Conservation (phyloP, 768 basidiomycete genomes). For the Cystoderma amianthinum region DNA sequence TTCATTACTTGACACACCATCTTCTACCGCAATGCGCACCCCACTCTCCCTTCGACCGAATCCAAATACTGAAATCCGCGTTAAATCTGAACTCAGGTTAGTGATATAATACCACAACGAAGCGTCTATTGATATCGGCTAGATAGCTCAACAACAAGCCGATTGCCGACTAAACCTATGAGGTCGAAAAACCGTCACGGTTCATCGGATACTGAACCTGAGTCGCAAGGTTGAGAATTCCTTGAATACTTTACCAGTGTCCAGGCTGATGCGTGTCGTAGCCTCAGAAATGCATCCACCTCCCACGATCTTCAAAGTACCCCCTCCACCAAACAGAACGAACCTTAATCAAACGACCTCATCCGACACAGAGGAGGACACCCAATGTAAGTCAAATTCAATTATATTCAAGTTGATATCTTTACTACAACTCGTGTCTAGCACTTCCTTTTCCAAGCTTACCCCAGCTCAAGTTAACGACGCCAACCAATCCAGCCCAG, state of each 20-base stretch:
- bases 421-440: too few species aligned
- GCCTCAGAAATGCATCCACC: too few species aligned
- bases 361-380: conserved; percentile 7
- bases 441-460: background rate
- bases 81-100: too few species aligned
- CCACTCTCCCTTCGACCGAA: too few species aligned
- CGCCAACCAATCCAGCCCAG: conserved; percentile 2
- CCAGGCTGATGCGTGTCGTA: too few species aligned
- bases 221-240: conserved; percentile 10
- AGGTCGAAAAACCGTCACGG: background rate
- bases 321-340: background rate
- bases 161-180: too few species aligned
- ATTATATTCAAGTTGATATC: conserved; percentile 1
- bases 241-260: too few species aligned
- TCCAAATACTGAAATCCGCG: too few species aligned
- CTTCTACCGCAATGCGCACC: too few species aligned
- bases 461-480: background rate
- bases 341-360: background rate
- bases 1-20: too few species aligned
- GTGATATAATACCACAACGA: too few species aligned
- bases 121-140: too few species aligned
- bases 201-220: conserved; percentile 11
- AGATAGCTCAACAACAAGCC: background rate
- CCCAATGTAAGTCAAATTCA: conserved; percentile 4
- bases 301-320: background rate